A percentile compares a stretch with the other conserved stretches of the same genome.
These are phyloP conservation scores for Mimosa pudica DNA, from an alignment of 306 rosid species.

Conservation along the genomic window DNA sequence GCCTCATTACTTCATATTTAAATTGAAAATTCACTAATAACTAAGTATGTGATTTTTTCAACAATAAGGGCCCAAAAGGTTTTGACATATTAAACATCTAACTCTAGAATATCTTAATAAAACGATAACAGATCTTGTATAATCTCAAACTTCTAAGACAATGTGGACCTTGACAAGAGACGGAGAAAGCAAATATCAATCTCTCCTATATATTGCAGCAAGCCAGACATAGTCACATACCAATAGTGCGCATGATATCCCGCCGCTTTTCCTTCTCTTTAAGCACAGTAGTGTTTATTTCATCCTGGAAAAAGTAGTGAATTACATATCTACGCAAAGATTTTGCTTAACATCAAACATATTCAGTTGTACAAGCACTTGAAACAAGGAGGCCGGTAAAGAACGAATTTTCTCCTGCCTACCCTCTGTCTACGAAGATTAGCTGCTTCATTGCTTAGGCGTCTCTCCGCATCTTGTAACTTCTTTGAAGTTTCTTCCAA, in stretches of 20 bases:
- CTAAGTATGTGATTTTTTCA: background rate
- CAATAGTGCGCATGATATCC: constrained; percentile 46
- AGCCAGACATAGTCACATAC: constrained; percentile 46
- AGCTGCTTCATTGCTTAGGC: constrained; percentile 62
- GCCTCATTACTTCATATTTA: background rate
- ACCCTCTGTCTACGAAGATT: constrained; percentile 70
- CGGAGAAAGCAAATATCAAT: background rate
- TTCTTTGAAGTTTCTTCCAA: constrained; percentile 53
- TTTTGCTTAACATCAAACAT: constrained; percentile 15
- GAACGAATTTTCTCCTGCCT: constrained; percentile 31
- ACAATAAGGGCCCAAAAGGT: background rate
- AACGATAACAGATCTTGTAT: background rate
- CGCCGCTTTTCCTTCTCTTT: constrained; percentile 56
- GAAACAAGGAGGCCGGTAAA: constrained; percentile 10
- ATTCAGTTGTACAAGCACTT: constrained; percentile 4
- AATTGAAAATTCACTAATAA: background rate
- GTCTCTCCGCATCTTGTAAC: constrained; percentile 58
- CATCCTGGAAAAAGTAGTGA: constrained; percentile 57
- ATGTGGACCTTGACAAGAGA: background rate
- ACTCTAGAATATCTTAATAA: background rate
- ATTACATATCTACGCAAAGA: constrained; percentile 14
- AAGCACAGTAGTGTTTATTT: constrained; percentile 41
- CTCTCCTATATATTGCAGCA: constrained; percentile 32
- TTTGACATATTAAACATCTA: background rate
- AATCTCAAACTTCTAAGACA: background rate